phyloP scores from a whole-genome alignment of 2,329 filamentous ascomycete species.

The Bipolaris zeicola region DNA sequence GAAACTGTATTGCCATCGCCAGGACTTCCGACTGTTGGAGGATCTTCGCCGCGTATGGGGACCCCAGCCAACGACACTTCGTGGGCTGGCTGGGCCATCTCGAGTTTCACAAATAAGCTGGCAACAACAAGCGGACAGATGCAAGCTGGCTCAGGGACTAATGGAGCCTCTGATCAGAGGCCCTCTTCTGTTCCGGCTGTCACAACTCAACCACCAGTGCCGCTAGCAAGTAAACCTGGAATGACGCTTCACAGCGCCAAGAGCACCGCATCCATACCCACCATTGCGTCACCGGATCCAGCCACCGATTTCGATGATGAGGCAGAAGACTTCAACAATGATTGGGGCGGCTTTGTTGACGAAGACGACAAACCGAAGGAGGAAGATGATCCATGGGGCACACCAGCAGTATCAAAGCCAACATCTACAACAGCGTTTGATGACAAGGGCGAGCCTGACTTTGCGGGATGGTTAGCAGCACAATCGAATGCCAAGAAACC shows the following conservation, averaged over 20 bases:
- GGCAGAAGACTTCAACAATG: constrained; percentile 67
- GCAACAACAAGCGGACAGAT: constrained; percentile 87
- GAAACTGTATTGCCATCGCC: constrained; percentile 77
- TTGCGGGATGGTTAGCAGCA: constrained; percentile 91
- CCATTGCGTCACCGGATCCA: constrained; percentile 48
- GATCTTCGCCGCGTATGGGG: constrained; percentile 71
- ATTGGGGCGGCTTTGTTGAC: constrained; percentile 74
- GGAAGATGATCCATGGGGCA: constrained; percentile 59
- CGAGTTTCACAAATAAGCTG: constrained; percentile 95
- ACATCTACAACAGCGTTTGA: constrained; percentile 65
- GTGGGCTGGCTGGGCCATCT: constrained; percentile 98
- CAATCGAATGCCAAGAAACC: constrained; percentile 75
- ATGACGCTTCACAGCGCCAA: constrained; percentile 38
- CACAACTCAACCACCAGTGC: constrained; percentile 55
- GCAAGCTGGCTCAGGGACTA: constrained; percentile 55
- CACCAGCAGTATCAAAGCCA: constrained; percentile 49
- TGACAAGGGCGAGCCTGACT: constrained; percentile 89
- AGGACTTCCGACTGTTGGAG: constrained; percentile 52
- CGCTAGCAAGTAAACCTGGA: constrained; percentile 53
- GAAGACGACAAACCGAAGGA: constrained; percentile 57
- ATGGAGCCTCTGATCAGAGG: constrained; percentile 52
- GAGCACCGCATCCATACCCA: constrained; percentile 35
- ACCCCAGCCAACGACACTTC: constrained; percentile 72
- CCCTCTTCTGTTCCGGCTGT: constrained; percentile 56
- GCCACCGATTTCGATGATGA: constrained; percentile 58